phyloP scores from a whole-genome alignment of 768 basidiomycete species.

The Pilatotrama ljubarskyi region DNA sequence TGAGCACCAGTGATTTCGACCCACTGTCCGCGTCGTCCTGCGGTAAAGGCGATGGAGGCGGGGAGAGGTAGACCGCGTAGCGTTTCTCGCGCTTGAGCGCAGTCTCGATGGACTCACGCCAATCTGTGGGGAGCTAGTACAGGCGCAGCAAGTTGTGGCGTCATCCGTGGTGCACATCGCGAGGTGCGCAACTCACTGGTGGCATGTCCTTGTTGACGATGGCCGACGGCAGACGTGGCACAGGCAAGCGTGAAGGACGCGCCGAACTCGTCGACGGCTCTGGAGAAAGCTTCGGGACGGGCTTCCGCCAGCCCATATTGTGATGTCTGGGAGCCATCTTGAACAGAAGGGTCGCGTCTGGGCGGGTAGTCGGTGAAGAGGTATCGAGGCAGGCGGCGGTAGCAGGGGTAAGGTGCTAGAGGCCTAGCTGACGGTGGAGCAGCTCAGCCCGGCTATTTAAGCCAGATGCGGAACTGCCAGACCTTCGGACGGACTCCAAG shows the following conservation, averaged over 20 bases:
- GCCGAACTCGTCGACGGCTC: conserved; percentile 50
- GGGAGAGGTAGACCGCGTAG: conserved; percentile 16
- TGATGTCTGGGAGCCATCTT: conserved; percentile 12
- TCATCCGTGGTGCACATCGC: conserved; percentile 4
- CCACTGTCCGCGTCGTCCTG: conserved; percentile 12
- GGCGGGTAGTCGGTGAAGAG: neutral
- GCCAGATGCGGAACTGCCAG: conserved; percentile 7
- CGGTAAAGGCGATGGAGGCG: conserved; percentile 10
- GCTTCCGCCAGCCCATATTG: conserved; percentile 67
- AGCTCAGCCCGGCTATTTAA: conserved; percentile 16
- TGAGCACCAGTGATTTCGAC: conserved; percentile 13
- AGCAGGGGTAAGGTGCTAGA: conserved; percentile 7
- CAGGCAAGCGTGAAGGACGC: neutral
- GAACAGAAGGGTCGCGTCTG: neutral
- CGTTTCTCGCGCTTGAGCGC: conserved; percentile 17
- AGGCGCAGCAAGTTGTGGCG: conserved; percentile 12
- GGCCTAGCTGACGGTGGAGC: conserved; percentile 9
- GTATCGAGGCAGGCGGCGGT: neutral
- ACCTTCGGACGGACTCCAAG: conserved; percentile 10
- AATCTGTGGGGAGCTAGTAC: conserved; percentile 30
- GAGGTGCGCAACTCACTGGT: conserved; percentile 25
- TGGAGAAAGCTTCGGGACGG: conserved; percentile 65
- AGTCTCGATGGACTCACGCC: conserved; percentile 26
- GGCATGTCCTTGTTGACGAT: conserved; percentile 29
- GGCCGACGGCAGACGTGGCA: conserved; percentile 15